phyloP scores from a whole-genome alignment of 2,329 filamentous ascomycete genomes.

The Fusarium sp. region DNA sequence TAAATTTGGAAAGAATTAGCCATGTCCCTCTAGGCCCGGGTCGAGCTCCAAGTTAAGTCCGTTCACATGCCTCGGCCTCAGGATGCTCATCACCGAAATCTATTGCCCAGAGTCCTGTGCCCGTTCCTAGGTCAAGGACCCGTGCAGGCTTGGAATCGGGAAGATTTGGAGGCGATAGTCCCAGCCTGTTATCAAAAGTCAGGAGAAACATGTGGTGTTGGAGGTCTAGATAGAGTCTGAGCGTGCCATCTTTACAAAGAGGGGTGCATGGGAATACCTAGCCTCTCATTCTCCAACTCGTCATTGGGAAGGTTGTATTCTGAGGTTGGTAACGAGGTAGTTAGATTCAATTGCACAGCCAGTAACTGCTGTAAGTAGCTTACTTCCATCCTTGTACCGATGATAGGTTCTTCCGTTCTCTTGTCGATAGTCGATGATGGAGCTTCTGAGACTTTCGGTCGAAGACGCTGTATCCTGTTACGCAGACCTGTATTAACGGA shows the following conservation, averaged over 20 bases:
- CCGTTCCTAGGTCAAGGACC: not conserved
- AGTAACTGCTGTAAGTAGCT: not conserved
- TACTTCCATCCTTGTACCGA: not conserved
- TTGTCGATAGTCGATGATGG: not conserved
- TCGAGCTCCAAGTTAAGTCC: not conserved
- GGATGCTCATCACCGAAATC: not conserved
- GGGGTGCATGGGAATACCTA: not conserved
- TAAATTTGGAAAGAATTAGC: not conserved
- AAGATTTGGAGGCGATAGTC: not conserved
- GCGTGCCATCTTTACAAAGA: not conserved
- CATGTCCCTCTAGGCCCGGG: not conserved
- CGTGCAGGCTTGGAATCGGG: not conserved
- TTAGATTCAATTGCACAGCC: fast-evolving
- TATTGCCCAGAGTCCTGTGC: not conserved
- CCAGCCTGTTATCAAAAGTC: not conserved
- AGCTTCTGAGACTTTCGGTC: not conserved
- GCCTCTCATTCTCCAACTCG: not conserved
- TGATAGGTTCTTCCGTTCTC: not conserved
- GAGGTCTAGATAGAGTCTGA: not conserved
- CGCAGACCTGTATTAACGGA: not conserved
- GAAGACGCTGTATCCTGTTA: not conserved
- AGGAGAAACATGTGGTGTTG: not conserved
- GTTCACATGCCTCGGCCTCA: not conserved
- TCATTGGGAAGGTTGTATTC: not conserved
- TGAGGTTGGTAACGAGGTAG: not conserved